Evolutionary conservation across 129 eudicot species (phyloP).

Genomic region (Helianthus annuus): HanXRQr2.0-SUNRISE NC_035438.2:4276177-4276676

Average conservation of each 20-base stretch:
- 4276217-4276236: constrained; percentile 11
- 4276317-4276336: constrained; percentile 33
- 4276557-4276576: not conserved
- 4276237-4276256: constrained; percentile 5
- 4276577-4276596: not conserved
- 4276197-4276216: constrained; percentile 13
- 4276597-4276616: not conserved
- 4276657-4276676: not conserved
- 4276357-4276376: not conserved
- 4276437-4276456: constrained; percentile 12
- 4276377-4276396: not conserved
- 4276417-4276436: not conserved
- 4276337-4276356: constrained; percentile 13
- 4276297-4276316: constrained; percentile 21
- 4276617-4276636: not conserved
- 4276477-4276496: constrained; percentile 5
- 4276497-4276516: constrained; percentile 8
- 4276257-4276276: constrained; percentile 12
- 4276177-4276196: not conserved
- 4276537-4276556: not conserved
- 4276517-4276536: not conserved
- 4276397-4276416: not conserved
- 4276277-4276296: constrained; percentile 26
- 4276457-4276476: not conserved
- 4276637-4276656: not conserved